phyloP scores from a whole-genome alignment of 208 protist genomes.

The Kentomonas sorsogonicus region DNA sequence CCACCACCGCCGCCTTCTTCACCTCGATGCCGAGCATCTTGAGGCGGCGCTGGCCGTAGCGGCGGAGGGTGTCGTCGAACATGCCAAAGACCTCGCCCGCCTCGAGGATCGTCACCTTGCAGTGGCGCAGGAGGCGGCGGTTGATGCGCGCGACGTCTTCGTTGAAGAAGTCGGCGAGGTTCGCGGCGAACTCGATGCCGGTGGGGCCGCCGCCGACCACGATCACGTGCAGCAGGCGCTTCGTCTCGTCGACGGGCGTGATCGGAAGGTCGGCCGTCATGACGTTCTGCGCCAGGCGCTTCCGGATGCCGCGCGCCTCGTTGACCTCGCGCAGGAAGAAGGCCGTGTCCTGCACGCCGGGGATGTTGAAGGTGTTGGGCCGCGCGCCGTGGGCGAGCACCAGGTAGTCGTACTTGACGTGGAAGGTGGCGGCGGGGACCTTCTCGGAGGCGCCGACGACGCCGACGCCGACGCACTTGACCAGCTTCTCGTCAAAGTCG shows the following conservation, averaged over 20 bases:
- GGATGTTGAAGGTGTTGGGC: constrained; percentile 91
- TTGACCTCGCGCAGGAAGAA: constrained; percentile 89
- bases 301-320: constrained; percentile 84
- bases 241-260: constrained; percentile 61
- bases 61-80: constrained; percentile 77
- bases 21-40: constrained; percentile 61
- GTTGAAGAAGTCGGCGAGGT: constrained; percentile 86
- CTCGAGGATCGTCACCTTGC: constrained; percentile 86
- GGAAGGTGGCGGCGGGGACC: constrained; percentile 68
- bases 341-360: constrained; percentile 83
- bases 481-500: constrained; percentile 63
- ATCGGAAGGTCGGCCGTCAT: constrained; percentile 85
- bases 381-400: constrained; percentile 83
- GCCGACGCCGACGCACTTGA: constrained; percentile 75
- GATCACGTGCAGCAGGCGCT: constrained; percentile 83
- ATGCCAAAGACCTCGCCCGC: constrained; percentile 82
- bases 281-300: constrained; percentile 89
- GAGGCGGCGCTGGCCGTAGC: constrained; percentile 71
- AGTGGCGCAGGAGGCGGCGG: constrained; percentile 55
- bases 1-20: constrained; percentile 61
- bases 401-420: constrained; percentile 90
- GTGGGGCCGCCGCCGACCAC: constrained; percentile 91
- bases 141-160: constrained; percentile 78
- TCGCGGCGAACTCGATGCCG: constrained; percentile 84
- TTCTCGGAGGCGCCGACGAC: constrained; percentile 52